Base-by-base conservation (phyloP, 306 rosid species). In the Alnus glutinosa region DNA sequence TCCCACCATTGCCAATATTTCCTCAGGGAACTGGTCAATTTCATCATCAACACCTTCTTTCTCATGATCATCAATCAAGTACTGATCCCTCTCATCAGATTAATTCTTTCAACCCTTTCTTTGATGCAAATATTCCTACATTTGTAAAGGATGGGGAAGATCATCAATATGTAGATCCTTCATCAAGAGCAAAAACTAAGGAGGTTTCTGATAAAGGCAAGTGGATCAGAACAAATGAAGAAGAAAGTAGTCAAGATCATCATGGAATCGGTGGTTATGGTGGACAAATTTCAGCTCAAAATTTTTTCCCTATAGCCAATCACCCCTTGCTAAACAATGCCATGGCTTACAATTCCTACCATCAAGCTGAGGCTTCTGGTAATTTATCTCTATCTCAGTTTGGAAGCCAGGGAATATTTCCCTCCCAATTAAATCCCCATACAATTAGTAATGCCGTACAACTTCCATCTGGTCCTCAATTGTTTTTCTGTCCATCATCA, bases 1-100 rank as follows among this genome's bases (percentile, higher is more conserved):
- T 94, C 36, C 98, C 98, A 1, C 97, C 98, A 0, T 94, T 94
- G 51, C 94, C 80, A 46, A 48, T 2, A 34, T 34, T 92, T 37
- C 97, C 97, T 77, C 86, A 84, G 1, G 91, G 85, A 5, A 86
- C 89, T 23, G 51, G 84, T 77, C 97, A 86, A 66, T 88, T 85
- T 76, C 90, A 84, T 68, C 92, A 42, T 42, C 42, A 87, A 9
- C 91, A 87, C 19, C 52, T 85, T 7, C 77, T 84, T 76, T 77
- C 84, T 57, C 85, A 83, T 49, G 70, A 42, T 42, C 46, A 42
- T 42, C 46, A 78, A 36, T 50, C 83, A 54, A 68, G 28, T 23
- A 23, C 28, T 23, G 28, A 19, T 57, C 16, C 80, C 9, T 80
- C 79, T 67, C 28, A 23, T 23, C 28, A 23, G 28, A 23, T 23